Base-by-base conservation (phyloP, 768 basidiomycete genomes). In the Termitomyces sp. region DNA sequence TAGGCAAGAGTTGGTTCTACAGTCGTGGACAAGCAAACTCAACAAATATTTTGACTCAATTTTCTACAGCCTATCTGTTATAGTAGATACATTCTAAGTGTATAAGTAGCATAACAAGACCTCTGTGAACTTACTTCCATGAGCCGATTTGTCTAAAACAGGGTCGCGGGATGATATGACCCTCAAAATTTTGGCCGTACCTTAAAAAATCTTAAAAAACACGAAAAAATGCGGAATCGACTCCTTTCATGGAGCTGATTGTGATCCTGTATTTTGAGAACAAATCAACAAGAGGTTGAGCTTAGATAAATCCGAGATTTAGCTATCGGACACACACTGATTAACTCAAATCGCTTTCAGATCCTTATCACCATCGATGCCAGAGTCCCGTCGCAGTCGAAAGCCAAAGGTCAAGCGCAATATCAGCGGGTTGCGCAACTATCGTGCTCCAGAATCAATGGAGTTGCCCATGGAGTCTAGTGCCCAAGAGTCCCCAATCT, bases 11-110 rank as follows among this genome's bases (percentile, higher is more conserved):
- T n/a, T n/a, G n/a, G 29, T 29, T 39, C 3, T 62, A 62, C 60
- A 62, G 61, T 62, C 52, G 60, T 33, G 57, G 61, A 62, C 61
- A 62, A 52, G 45, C 61, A 62, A 62, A 62, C 47, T 46, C 48
- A 39, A 32, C 22, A 43, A 56, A 56, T 32, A 42, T 48, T 13
- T 15, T 18, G 40, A 35, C 31, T 25, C 36, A 16, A 27, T 56
- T 50, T 41, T 50, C 33, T 38, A 50, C 18, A 11, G 13, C n/a
- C 27, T 29, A 35, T 35, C 33, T 20, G n/a, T 7, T 35, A 31
- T 1, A 33, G 10, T 31, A 49, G 16, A 20, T 20, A n/a, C 32
- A 12, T 31, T 49, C 20, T 49, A 16, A 38, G 15, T 48, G 12
- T 7, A 25, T 33, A 27, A 39, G 25, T 25, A 40, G 39, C 9